Conservation (phyloP, 1,139 yeast genomes). For the Meyerozyma elateridarum region DNA sequence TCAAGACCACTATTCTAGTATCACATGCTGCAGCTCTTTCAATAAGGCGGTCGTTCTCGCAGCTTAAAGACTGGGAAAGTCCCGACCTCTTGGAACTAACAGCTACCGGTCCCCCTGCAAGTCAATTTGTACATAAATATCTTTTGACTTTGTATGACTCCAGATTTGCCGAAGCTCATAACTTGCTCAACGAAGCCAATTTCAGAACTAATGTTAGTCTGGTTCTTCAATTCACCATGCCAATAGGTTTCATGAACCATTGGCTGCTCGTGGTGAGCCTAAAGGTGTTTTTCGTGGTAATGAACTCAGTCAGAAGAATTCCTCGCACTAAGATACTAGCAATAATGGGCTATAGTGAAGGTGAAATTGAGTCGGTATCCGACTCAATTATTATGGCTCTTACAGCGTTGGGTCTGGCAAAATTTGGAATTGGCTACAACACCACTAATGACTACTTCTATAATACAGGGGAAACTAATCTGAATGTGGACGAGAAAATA, state of each 20-base stretch:
- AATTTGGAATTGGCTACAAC: constrained; percentile 8
- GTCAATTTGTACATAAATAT: neutral
- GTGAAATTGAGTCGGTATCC: too few species aligned
- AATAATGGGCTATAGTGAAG: constrained; percentile 9
- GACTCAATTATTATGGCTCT: constrained; percentile 7
- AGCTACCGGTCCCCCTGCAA: neutral
- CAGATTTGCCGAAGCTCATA: constrained; percentile 8
- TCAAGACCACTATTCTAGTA: neutral
- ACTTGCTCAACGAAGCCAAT: neutral
- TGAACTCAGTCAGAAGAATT: constrained; percentile 10
- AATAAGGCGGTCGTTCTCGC: constrained; percentile 1
- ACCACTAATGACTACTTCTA: constrained; percentile 9
- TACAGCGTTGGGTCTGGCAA: constrained; percentile 9
- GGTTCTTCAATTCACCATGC: constrained; percentile 7
- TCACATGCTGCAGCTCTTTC: neutral
- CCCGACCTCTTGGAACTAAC: neutral
- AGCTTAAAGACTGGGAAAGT: neutral
- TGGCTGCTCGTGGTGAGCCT: constrained; percentile 9
- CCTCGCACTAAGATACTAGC: constrained; percentile 8
- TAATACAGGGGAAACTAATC: constrained; percentile 6
- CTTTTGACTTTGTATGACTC: constrained; percentile 8
- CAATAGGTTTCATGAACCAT: constrained; percentile 9
- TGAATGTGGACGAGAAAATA: constrained; percentile 7
- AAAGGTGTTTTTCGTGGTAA: constrained; percentile 11
- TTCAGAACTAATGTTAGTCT: constrained; percentile 4